Conservation (phyloP, 1,284 basidiomycete genomes). For the Marasmius oreades region DNA sequence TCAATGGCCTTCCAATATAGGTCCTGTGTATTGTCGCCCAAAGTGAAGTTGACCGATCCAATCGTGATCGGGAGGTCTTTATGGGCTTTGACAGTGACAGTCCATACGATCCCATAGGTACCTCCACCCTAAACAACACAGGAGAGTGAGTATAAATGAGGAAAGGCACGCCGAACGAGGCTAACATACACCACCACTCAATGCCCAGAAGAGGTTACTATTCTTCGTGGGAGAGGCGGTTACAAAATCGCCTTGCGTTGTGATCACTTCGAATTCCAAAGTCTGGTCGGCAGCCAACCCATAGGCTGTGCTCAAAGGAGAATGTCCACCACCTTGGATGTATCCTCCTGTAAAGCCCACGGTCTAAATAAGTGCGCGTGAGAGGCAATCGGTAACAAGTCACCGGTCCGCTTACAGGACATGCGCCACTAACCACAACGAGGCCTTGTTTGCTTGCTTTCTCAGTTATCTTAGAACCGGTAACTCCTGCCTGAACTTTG, state of each 20-base stretch:
- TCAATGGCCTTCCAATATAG: slow-evolving; percentile 15
- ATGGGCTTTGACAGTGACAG: slow-evolving; percentile 3
- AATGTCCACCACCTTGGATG: slow-evolving; percentile 10
- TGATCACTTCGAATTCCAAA: slow-evolving; percentile 1
- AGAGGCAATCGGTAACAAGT: background rate
- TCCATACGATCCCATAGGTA: slow-evolving; percentile 2
- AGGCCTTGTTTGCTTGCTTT: slow-evolving; percentile 14
- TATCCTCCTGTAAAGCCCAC: slow-evolving; percentile 8
- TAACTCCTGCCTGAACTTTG: slow-evolving; percentile 15
- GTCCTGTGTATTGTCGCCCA: slow-evolving; percentile 8
- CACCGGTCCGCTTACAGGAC: slow-evolving; percentile 17
- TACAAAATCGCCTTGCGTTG: background rate
- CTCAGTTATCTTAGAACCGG: slow-evolving; percentile 13
- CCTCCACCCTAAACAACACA: slow-evolving; percentile 7
- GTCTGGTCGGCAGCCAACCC: slow-evolving; percentile 6
- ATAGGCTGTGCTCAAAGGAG: background rate
- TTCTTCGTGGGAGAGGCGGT: background rate
- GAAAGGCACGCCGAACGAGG: background rate
- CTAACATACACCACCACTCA: slow-evolving; percentile 9
- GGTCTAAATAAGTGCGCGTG: slow-evolving; percentile 12
- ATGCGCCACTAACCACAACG: slow-evolving; percentile 21
- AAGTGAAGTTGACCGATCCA: slow-evolving; percentile 12
- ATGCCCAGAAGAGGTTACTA: background rate
- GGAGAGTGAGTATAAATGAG: background rate
- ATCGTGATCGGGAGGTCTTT: slow-evolving; percentile 12